Base-by-base conservation (phyloP, 768 basidiomycete genomes). In the Cyclocybe cylindracea region DNA sequence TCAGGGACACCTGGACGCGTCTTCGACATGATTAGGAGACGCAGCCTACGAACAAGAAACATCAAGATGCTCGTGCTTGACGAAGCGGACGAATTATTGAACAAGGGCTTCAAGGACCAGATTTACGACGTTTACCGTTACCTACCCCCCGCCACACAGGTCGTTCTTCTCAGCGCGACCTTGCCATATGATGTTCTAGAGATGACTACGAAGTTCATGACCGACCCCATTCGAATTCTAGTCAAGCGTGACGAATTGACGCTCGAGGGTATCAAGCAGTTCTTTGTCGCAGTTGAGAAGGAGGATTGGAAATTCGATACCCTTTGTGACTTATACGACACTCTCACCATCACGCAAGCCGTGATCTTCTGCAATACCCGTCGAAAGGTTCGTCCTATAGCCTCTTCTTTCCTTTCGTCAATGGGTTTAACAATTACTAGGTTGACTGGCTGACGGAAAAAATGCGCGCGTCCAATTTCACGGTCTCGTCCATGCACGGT, bases 281-380 rank as follows among this genome's bases (percentile, higher is more conserved):
- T 95, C 75, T 94, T 94, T 78, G 92, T 99, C 45, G 96, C 95
- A 41, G 96, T 99, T 50, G 96, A 98, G 74, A 97, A 98, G 75
- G 96, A 99, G 71, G 96, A 99, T 66, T 98, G 95, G 95, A 99
- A 99, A 68, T 95, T 97, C 65, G 95, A 98, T 72, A 98, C 95
- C 0, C 80, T 99, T 32, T 97, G 91, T 67, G 96, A 97, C 74
- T 75, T 99, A 43, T 98, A 97, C 73, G 96, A 98, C 70, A 98
- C 96, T 29, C 85, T 99, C 59, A 98, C 95, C 48, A 98, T 99
- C 70, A 98, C 95, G 6, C 96, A 98, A 80, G 96, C 95, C 43
- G 95, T 98, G 68, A 97, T 98, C 67, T 98, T 98, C 77, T 98
- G 96, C 77, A 98, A 98, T 76, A 98, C 94, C 11, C 83, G 93